Evolutionary conservation across 75 land plant species (phyloP), one percentile per base, ranked within the genome.

Genomic region (Picea glauca): DNA sequence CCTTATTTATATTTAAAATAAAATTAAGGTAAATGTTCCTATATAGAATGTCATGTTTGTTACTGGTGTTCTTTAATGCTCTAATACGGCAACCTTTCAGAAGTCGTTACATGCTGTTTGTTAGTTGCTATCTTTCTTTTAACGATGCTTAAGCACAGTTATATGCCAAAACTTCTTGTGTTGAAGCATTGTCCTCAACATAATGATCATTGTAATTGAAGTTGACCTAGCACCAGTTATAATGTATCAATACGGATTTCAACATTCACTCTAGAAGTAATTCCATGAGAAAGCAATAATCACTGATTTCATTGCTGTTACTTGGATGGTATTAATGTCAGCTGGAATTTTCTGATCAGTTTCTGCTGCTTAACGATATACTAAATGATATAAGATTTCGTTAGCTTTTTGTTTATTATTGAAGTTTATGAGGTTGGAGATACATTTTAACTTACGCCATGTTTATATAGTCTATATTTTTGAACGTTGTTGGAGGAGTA

Each of bases 401-500:
- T 46, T 46, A 46, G 5, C 5, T 46, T 46, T 46, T 46, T 46
- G 50, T 6, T 43, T 46, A 46, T 46, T 46, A 5, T 46, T 46
- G 50, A 5, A 5, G 50, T 6, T 5, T 5, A 6, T 5, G 50
- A n/a, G n/a, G 50, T 6, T 46, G 6, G 5, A 46, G 50, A 46
- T 46, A 46, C 7, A 46, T 20, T 17, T 70, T 40, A 2, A 70
- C 0, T 70, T 40, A n/a, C n/a, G 31, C 21, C 81, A 14, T 81
- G 74, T 61, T 66, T 65, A 1, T 64, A 35, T 77, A 96, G 98
- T 87, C 87, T n/a, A 77, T 96, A 20, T 90, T 92, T 57, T 60
- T 96, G 60, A 96, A 92, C 86, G 93, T 94, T 58, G 95, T 96
- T 12, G 93, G 98, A 73, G 99, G 98, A 56, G 75, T 92, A n/a